A percentile compares a stretch with the other conserved stretches of the same genome.
Evolutionary conservation across 192 early-diverging fungal species (phyloP).

Genomic region (Linnemannia exigua): DNA sequence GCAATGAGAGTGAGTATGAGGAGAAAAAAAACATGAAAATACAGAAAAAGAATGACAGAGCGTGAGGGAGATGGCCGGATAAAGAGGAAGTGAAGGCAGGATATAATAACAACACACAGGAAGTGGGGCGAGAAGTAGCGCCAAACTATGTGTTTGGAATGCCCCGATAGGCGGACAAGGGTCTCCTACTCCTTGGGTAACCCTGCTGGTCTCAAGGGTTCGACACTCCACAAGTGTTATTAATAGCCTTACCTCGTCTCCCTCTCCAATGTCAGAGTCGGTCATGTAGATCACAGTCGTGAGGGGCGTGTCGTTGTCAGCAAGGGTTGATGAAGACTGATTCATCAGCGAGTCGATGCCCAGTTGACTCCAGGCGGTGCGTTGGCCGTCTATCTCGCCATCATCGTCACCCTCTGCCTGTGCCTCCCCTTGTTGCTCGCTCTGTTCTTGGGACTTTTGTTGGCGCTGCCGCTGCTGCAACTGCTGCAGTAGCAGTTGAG

Average conservation of each 20-base stretch:
- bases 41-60: neutral
- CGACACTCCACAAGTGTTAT: neutral
- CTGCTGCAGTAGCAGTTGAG: constrained; percentile 22
- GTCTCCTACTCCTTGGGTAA: neutral
- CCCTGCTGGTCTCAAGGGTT: neutral
- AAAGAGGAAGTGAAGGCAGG: neutral
- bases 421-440: neutral
- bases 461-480: constrained; percentile 17
- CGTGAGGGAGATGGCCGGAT: neutral
- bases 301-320: constrained; percentile 10
- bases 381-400: constrained; percentile 26
- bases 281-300: constrained; percentile 13
- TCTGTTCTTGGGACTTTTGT: constrained; percentile 1
- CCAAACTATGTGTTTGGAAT: constrained; percentile 1
- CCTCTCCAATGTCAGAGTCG: constrained; percentile 9
- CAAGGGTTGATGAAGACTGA: constrained; percentile 37
- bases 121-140: neutral
- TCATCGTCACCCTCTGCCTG: constrained; percentile 17
- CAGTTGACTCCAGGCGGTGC: constrained; percentile 33
- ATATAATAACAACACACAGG: neutral
- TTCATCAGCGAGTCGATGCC: constrained; percentile 44
- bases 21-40: neutral
- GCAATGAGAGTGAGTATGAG: neutral
- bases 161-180: neutral
- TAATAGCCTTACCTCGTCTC: constrained; percentile 29